Conservation (phyloP, 441 rosid genomes). For the Gossypium davidsonii region DNA sequence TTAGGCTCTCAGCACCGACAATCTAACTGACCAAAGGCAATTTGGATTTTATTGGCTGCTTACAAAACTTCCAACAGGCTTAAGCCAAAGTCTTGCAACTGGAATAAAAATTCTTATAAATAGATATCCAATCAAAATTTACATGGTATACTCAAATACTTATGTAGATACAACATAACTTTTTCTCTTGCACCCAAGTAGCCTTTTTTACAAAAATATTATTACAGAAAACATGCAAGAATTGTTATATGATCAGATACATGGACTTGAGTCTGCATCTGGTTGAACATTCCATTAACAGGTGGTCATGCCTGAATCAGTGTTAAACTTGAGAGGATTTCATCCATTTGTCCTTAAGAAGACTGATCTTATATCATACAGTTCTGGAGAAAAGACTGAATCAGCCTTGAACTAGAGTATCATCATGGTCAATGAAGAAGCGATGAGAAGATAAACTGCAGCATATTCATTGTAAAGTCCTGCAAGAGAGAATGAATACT, state of each 20-base stretch:
- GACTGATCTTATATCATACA: background rate
- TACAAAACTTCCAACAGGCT: too few relatives aligned
- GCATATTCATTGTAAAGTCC: slow-evolving; percentile 39
- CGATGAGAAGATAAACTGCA: slow-evolving; percentile 26
- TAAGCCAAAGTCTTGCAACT: too few relatives aligned
- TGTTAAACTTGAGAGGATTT: background rate
- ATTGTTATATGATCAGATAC: slow-evolving; percentile 29
- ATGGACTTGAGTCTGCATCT: slow-evolving; percentile 13
- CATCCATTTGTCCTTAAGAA: slow-evolving; percentile 7
- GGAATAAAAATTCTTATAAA: background rate
- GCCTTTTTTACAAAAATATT: slow-evolving; percentile 35
- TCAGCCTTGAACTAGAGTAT: slow-evolving; percentile 12
- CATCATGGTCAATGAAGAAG: slow-evolving; percentile 21
- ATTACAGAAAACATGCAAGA: slow-evolving; percentile 34
- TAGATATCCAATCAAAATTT: slow-evolving; percentile 10
- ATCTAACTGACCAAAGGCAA: too few relatives aligned
- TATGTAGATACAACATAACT: slow-evolving; percentile 9
- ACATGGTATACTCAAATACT: slow-evolving; percentile 12
- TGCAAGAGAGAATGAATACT: slow-evolving; percentile 20
- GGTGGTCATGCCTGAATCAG: background rate
- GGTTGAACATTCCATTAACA: background rate
- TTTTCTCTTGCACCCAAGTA: slow-evolving; percentile 9
- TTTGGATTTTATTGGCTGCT: too few relatives aligned
- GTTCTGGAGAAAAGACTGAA: slow-evolving; percentile 1
- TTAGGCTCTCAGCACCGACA: too few relatives aligned